Evolutionary conservation across 495 filamentous ascomycete species (phyloP).

Genomic region (Aspergillus kassunensis): DNA sequence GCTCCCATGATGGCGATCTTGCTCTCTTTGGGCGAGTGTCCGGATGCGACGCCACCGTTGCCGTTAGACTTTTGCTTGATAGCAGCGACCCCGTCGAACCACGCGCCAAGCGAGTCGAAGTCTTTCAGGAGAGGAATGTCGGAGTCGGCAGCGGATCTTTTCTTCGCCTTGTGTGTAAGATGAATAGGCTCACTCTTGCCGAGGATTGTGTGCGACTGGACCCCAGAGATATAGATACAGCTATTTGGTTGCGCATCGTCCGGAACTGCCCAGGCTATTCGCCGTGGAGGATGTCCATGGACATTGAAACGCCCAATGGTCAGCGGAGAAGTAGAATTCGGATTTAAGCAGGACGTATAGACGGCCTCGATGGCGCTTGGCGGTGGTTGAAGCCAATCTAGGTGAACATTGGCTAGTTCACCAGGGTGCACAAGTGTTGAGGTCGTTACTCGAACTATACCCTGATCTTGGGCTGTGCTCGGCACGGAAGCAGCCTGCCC

Average conservation of each 20-base stretch:
- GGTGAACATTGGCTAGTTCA: not conserved
- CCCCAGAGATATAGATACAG: not conserved
- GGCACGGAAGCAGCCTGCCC: not conserved
- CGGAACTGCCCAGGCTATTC: not conserved
- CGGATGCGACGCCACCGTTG: slow-evolving; percentile 2
- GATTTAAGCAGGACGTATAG: not conserved
- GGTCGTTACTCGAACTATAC: not conserved
- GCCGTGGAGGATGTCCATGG: not conserved
- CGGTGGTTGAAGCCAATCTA: not conserved
- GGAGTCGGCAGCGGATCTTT: not conserved
- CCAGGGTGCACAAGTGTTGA: not conserved
- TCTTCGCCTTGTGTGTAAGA: not conserved
- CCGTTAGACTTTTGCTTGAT: slow-evolving; percentile 12
- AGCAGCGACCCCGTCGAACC: slow-evolving; percentile 25
- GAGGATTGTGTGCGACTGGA: not conserved
- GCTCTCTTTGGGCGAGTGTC: slow-evolving; percentile 14
- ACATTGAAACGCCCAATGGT: not conserved
- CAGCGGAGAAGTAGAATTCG: not conserved
- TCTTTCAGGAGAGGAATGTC: slow-evolving; percentile 7
- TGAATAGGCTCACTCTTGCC: not conserved
- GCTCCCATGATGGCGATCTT: slow-evolving; percentile 56
- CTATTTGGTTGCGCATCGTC: not conserved
- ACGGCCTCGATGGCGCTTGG: not conserved
- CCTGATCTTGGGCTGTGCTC: not conserved
- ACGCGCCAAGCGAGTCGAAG: slow-evolving; percentile 24